A percentile compares a stretch with the other conserved stretches of the same genome.
Evolutionary conservation across 2,329 filamentous ascomycete species (phyloP).

Genomic region (Mycosphaerelloides madeirae): DNA sequence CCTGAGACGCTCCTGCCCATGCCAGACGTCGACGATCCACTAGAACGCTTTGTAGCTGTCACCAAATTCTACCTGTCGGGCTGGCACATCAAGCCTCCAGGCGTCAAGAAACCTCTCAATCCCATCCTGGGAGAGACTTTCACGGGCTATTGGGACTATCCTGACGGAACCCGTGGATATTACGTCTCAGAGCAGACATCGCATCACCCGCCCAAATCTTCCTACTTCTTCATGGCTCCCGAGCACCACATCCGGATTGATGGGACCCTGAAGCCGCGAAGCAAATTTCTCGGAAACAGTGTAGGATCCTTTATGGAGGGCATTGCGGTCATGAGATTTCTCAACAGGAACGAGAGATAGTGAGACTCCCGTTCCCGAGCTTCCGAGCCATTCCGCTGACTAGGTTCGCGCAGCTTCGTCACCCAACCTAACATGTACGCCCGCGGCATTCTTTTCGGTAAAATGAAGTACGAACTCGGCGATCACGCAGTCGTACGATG

Average conservation of each 20-base stretch:
- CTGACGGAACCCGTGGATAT: slow-evolving; percentile 78
- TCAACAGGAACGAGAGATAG: slow-evolving; percentile 90
- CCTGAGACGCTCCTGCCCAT: slow-evolving; percentile 91
- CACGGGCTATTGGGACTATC: slow-evolving; percentile 85
- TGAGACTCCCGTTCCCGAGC: slow-evolving; percentile 45
- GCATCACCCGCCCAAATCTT: slow-evolving; percentile 96
- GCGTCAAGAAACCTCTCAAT: slow-evolving; percentile 97
- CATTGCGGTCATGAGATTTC: slow-evolving; percentile 75
- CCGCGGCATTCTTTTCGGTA: slow-evolving; percentile 90
- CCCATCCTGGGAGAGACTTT: slow-evolving; percentile 93
- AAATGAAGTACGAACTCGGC: slow-evolving; percentile 99
- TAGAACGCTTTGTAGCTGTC: slow-evolving; percentile 85
- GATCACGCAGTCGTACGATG: slow-evolving; percentile 92
- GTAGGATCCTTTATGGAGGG: slow-evolving; percentile 98
- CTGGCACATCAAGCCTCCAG: slow-evolving; percentile 97
- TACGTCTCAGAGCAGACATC: slow-evolving; percentile 98
- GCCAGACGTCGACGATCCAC: slow-evolving; percentile 79
- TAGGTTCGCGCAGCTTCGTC: slow-evolving; percentile 58
- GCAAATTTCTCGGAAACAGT: slow-evolving; percentile 93
- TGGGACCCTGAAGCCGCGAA: slow-evolving; percentile 88
- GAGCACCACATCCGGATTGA: slow-evolving; percentile 93
- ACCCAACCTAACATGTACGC: slow-evolving; percentile 99
- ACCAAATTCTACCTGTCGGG: slow-evolving; percentile 98
- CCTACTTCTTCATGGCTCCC: slow-evolving; percentile 97
- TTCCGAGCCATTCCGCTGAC: background rate